Evolutionary conservation across 805 yeast species (phyloP).

Genomic region (Millerozyma acaciae): DNA sequence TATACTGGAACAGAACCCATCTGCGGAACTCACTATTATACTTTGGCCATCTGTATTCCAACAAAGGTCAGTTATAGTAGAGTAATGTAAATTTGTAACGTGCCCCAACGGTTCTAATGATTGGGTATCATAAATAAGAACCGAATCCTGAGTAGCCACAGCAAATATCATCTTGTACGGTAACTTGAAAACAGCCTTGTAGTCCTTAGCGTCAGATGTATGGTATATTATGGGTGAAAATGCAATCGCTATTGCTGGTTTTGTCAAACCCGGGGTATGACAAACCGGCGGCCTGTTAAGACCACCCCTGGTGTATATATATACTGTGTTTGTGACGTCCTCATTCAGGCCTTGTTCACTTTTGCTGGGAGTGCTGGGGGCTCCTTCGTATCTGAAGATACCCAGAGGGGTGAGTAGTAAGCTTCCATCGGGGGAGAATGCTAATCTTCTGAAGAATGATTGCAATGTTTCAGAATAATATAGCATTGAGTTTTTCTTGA

Average conservation of each 20-base stretch:
- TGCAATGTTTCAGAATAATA: conserved; percentile 86
- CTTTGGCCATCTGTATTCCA: conserved; percentile 79
- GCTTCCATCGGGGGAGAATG: conserved; percentile 88
- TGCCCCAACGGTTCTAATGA: conserved; percentile 63
- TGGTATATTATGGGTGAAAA: conserved; percentile 69
- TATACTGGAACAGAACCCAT: conserved; percentile 83
- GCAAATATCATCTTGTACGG: conserved; percentile 87
- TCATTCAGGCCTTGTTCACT: conserved; percentile 12
- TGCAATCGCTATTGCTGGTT: conserved; percentile 78
- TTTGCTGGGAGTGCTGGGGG: neutral
- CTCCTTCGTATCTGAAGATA: conserved; percentile 34
- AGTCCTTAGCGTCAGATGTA: conserved; percentile 14
- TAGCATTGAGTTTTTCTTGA: conserved; percentile 19
- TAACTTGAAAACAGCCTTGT: conserved; percentile 43
- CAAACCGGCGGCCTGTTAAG: conserved; percentile 69
- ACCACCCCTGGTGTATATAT: conserved; percentile 70
- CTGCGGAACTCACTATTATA: conserved; percentile 77
- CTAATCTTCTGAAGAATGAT: conserved; percentile 82
- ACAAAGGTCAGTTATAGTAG: conserved; percentile 79
- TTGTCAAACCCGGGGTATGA: conserved; percentile 71
- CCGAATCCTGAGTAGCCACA: conserved; percentile 86
- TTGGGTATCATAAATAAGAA: conserved; percentile 78
- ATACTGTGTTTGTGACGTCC: conserved; percentile 66
- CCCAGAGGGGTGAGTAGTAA: conserved; percentile 74
- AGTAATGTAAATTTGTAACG: conserved; percentile 78